Percentiles rank a stretch among this genome's conserved stretches.
Evolutionary conservation across 2,329 filamentous ascomycete genomes (phyloP).

Genomic region (Aspergillus sp.): DNA sequence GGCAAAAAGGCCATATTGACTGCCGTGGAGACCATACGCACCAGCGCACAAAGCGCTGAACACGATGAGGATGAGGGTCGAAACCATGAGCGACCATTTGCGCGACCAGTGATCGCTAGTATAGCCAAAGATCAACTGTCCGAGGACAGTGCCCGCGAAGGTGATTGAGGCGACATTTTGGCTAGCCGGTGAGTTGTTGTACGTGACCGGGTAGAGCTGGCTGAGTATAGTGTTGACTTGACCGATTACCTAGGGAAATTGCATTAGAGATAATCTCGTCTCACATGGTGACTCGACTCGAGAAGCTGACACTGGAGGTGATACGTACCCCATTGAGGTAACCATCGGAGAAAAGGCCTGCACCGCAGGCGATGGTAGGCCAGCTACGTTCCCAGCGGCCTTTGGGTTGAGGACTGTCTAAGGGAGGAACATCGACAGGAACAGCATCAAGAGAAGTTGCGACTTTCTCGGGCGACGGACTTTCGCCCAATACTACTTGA

Average conservation of each 20-base stretch:
- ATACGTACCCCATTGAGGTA: constrained; percentile 77
- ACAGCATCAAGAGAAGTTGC: constrained; percentile 1
- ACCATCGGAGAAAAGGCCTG: constrained; percentile 86
- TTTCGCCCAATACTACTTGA: neutral
- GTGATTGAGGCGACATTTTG: constrained; percentile 77
- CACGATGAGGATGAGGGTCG: constrained; percentile 77
- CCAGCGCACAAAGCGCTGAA: constrained; percentile 79
- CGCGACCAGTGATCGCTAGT: constrained; percentile 81
- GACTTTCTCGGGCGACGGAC: constrained; percentile 5
- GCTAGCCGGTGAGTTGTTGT: constrained; percentile 64
- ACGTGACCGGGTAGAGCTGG: constrained; percentile 67
- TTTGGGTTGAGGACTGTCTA: constrained; percentile 29
- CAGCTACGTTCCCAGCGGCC: constrained; percentile 55
- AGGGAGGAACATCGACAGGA: constrained; percentile 19
- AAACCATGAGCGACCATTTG: constrained; percentile 75
- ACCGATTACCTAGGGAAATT: constrained; percentile 65
- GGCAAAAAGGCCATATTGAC: constrained; percentile 68
- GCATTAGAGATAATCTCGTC: neutral
- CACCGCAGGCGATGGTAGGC: constrained; percentile 84
- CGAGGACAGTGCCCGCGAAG: constrained; percentile 81
- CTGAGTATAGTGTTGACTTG: constrained; percentile 76
- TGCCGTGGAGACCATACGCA: constrained; percentile 71
- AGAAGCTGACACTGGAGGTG: neutral
- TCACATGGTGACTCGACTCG: neutral
- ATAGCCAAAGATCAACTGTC: constrained; percentile 77